A percentile compares a stretch with the other conserved stretches of the same genome.
Evolutionary conservation across 108 stramenopile species (phyloP).

Genomic region (Parietichytrium sp.): DNA sequence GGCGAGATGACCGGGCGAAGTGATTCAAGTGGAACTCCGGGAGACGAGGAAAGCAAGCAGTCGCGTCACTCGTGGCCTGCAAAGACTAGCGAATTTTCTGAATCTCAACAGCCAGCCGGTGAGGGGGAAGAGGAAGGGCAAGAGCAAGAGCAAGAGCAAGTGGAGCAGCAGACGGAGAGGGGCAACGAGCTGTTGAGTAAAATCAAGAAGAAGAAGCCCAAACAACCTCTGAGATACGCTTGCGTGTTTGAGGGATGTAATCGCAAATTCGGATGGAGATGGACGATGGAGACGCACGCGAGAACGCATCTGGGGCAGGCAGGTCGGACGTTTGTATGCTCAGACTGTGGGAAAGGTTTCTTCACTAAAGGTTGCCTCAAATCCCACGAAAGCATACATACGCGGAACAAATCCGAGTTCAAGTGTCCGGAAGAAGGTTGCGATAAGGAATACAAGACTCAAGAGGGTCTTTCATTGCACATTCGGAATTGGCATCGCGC

Average conservation of each 20-base stretch:
- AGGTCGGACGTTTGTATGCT: neutral
- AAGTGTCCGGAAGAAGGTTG: neutral
- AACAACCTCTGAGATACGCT: neutral
- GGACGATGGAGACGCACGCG: slow-evolving; percentile 40
- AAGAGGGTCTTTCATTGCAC: slow-evolving; percentile 10
- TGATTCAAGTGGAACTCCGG: too few species aligned
- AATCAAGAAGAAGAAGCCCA: neutral
- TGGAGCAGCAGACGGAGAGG: too few species aligned
- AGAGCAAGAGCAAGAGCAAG: too few species aligned
- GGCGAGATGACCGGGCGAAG: too few species aligned
- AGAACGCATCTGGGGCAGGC: slow-evolving; percentile 18
- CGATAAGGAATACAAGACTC: slow-evolving; percentile 16
- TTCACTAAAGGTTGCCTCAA: slow-evolving; percentile 4
- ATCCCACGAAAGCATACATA: slow-evolving; percentile 30
- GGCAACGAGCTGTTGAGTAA: slow-evolving; percentile 1
- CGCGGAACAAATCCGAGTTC: neutral
- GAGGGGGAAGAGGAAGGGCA: too few species aligned
- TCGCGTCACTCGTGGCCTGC: too few species aligned
- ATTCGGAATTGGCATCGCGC: neutral
- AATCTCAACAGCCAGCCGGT: too few species aligned
- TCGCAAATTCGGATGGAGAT: neutral
- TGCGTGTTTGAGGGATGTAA: neutral
- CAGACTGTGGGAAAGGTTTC: neutral
- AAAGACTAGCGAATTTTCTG: too few species aligned
- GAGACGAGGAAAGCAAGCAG: too few species aligned